Evolutionary conservation across 2,329 filamentous ascomycete species (phyloP).

Genomic region (Escovopsis weberi): DNA sequence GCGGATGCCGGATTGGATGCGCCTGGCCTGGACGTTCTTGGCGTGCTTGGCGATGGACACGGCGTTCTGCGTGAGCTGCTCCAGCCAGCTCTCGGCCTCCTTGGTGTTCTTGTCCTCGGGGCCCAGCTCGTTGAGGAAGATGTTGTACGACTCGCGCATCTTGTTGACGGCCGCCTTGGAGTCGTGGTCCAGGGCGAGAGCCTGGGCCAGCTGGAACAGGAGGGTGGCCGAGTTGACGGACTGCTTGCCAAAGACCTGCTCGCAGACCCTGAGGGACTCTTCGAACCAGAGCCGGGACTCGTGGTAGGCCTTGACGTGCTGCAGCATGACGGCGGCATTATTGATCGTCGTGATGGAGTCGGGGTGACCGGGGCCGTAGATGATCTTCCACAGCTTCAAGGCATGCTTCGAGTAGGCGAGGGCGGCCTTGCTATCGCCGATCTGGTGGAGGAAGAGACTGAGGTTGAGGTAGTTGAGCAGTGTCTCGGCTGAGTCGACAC

Average conservation of each 20-base stretch:
- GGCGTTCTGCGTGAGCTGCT: constrained; percentile 89
- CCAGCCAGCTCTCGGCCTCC: constrained; percentile 91
- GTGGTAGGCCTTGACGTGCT: constrained; percentile 85
- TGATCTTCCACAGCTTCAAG: constrained; percentile 89
- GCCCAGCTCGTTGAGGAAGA: constrained; percentile 79
- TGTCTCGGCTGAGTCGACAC: constrained; percentile 86
- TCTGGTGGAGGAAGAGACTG: constrained; percentile 83
- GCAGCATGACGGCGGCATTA: constrained; percentile 97
- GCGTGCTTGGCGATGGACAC: constrained; percentile 89
- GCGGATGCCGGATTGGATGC: constrained; percentile 54
- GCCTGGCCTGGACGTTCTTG: constrained; percentile 67
- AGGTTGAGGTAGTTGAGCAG: constrained; percentile 93
- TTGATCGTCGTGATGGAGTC: constrained; percentile 98
- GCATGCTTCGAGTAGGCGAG: constrained; percentile 83
- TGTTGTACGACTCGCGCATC: constrained; percentile 95
- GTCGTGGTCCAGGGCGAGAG: constrained; percentile 88
- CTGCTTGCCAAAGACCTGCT: constrained; percentile 74
- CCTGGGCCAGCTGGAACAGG: constrained; percentile 92
- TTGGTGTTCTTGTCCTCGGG: constrained; percentile 93
- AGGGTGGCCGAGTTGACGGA: constrained; percentile 90
- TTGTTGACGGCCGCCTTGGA: constrained; percentile 79
- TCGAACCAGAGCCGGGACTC: constrained; percentile 97
- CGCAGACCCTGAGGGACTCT: constrained; percentile 75
- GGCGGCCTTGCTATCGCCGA: constrained; percentile 79
- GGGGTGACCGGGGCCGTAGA: constrained; percentile 85